Evolutionary conservation across 345 rosid species (phyloP).

Genomic region (Boechera retrofracta): DNA sequence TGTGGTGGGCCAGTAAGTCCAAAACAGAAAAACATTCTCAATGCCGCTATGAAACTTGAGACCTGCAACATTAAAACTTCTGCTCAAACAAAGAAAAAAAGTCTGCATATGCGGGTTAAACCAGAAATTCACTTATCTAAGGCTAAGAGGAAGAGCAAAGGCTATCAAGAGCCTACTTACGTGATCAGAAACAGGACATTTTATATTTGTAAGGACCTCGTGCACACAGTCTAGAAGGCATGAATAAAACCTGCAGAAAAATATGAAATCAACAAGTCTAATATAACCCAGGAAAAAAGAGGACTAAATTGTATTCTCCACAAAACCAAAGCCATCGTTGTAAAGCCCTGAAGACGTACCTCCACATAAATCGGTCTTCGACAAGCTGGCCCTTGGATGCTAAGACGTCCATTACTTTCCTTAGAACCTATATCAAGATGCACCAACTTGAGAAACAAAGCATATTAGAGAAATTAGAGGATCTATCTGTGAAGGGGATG

Average conservation of each 20-base stretch:
- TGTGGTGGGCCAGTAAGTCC: slow-evolving; percentile 61
- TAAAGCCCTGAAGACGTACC: slow-evolving; percentile 49
- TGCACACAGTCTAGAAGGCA: slow-evolving; percentile 84
- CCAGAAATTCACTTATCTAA: slow-evolving; percentile 12
- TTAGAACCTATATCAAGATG: slow-evolving; percentile 58
- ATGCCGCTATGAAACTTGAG: slow-evolving; percentile 76
- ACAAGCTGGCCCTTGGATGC: slow-evolving; percentile 61
- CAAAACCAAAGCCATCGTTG: slow-evolving; percentile 15
- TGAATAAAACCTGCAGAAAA: slow-evolving; percentile 69
- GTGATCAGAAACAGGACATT: slow-evolving; percentile 76
- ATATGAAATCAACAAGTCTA: slow-evolving; percentile 6
- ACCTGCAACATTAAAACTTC: slow-evolving; percentile 55
- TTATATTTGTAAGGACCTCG: slow-evolving; percentile 66
- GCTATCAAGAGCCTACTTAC: slow-evolving; percentile 53
- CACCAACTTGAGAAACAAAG: slow-evolving; percentile 26
- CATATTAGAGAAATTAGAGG: slow-evolving; percentile 31
- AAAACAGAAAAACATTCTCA: slow-evolving; percentile 74
- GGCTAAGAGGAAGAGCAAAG: slow-evolving; percentile 19
- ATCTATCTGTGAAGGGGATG: slow-evolving; percentile 14
- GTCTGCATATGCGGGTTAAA: slow-evolving; percentile 15
- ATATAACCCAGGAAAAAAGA: slow-evolving; percentile 5
- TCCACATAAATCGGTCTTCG: slow-evolving; percentile 70
- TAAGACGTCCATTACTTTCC: slow-evolving; percentile 82
- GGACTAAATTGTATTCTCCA: not conserved
- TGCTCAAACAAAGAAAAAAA: slow-evolving; percentile 28